Percentiles rank a stretch among this genome's conserved stretches.
Evolutionary conservation across 2,329 filamentous ascomycete genomes (phyloP).

Genomic region (Moelleriella libera): DNA sequence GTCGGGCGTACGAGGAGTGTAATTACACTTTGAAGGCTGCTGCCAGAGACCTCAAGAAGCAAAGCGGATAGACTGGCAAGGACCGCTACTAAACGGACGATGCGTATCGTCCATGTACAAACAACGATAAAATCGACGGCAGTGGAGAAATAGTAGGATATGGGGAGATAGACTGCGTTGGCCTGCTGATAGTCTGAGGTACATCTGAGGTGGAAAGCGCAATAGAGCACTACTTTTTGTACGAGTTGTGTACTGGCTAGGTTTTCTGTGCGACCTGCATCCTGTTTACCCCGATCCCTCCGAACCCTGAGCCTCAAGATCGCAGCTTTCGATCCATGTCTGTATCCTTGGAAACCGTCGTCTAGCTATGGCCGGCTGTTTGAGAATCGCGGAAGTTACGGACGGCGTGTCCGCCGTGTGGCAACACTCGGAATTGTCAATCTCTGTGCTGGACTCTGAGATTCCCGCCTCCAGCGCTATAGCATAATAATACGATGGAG

Average conservation of each 20-base stretch:
- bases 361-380: slow-evolving; percentile 6
- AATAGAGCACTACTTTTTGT: neutral
- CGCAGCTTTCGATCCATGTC: neutral
- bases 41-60: slow-evolving; percentile 41
- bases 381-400: slow-evolving; percentile 10
- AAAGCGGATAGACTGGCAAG: slow-evolving; percentile 20
- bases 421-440: neutral
- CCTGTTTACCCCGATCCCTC: slow-evolving; percentile 1
- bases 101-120: slow-evolving; percentile 10
- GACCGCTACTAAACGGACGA: neutral
- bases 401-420: slow-evolving; percentile 9
- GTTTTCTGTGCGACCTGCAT: neutral
- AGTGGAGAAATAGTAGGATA: slow-evolving; percentile 4
- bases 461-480: neutral
- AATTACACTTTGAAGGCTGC: slow-evolving; percentile 63
- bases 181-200: neutral
- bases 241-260: neutral
- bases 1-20: slow-evolving; percentile 96
- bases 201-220: neutral
- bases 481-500: neutral
- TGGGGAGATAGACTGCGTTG: neutral
- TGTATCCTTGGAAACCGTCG: slow-evolving; percentile 1
- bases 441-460: neutral
- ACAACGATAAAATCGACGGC: slow-evolving; percentile 10
- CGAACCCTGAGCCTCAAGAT: slow-evolving; percentile 8